Base-by-base conservation (phyloP, 768 basidiomycete species). In the Hygrophoropsis aurantiaca region DNA sequence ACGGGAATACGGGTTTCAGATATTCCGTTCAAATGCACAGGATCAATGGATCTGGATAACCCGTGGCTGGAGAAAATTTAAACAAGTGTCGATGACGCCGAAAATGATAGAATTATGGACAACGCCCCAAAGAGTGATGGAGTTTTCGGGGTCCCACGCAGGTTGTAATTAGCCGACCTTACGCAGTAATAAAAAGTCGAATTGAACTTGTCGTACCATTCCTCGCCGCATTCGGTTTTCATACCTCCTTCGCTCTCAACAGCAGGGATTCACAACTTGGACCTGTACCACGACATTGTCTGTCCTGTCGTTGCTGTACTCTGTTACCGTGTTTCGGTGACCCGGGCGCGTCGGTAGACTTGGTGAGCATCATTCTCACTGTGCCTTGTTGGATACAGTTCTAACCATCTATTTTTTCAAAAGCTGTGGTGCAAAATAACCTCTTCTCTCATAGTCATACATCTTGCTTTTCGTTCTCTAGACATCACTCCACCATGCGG, bases 401-500 rank as follows among this genome's bases (percentile, higher is more conserved):
- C 26, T 11, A 33, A 23, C 16, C 4, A 13, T 23, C 9, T 33
- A 10, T 46, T 46, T 45, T n/a, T 27, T 40, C 19, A 34, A 9
- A 24, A 20, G 19, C 21, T 35, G 26, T 38, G 16, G 38, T 33
- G 38, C 3, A n/a, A 13, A 39, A 20, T 30, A 39, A 35, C 44
- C 27, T 27, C 25, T 16, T 45, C 16, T 19, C n/a, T 45, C 16
- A 13, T 20, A 40, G 21, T 35, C 42, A 43, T 35, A 34, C 44
- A 6, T 42, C 27, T 23, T 16, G 19, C 48, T 18, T 24, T 39
- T 32, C 8, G 10, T 21, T 33, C 36, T 38, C n/a, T 38, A 16
- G 36, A 38, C 41, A 13, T 33, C 16, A 27, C 24, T 21, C 43
- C 51, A 58, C 46, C 46, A 79, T 88, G 79, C 76, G 84, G 47